phyloP scores from a whole-genome alignment of 352 stramenopile genomes.

The Phytophthora rubi region DNA sequence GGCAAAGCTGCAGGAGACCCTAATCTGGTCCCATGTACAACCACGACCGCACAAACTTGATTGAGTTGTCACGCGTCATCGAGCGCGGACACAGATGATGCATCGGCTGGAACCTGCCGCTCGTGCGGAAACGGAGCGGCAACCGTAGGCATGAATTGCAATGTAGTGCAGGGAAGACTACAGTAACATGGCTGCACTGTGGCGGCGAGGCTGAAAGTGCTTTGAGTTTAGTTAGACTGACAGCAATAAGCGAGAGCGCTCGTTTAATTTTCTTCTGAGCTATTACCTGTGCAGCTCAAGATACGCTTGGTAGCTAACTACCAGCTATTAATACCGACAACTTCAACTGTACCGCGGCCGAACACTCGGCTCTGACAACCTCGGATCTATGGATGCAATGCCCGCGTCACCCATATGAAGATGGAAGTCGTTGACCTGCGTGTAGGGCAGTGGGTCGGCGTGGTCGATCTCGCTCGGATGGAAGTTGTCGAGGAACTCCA shows the following conservation, averaged over 20 bases:
- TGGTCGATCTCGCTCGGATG: conserved; percentile 30
- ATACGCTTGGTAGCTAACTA: neutral
- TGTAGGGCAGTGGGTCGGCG: conserved; percentile 22
- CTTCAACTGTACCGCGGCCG: conserved; percentile 14
- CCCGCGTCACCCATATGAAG: neutral
- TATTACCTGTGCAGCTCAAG: neutral
- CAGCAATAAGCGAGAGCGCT: neutral
- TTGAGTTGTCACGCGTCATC: conserved; percentile 16
- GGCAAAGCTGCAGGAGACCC: conserved; percentile 3
- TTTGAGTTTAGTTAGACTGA: conserved; percentile 1
- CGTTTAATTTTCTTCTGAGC: conserved; percentile 4
- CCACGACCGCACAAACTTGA: conserved; percentile 28
- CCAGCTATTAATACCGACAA: neutral
- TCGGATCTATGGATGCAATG: neutral
- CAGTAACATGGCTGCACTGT: neutral
- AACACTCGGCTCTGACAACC: conserved; percentile 3
- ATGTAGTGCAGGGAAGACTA: neutral
- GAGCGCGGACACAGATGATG: neutral
- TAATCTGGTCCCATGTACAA: conserved; percentile 6
- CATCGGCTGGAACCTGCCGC: neutral
- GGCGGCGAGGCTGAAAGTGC: neutral
- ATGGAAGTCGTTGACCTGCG: conserved; percentile 9
- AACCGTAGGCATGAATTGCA: neutral
- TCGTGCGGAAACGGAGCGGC: neutral
- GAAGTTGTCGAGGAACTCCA: conserved; percentile 35